These are phyloP conservation scores for Aspergillus versicolor DNA, from an alignment of 2,329 filamentous ascomycete genomes.

Conservation along the genomic window DNA sequence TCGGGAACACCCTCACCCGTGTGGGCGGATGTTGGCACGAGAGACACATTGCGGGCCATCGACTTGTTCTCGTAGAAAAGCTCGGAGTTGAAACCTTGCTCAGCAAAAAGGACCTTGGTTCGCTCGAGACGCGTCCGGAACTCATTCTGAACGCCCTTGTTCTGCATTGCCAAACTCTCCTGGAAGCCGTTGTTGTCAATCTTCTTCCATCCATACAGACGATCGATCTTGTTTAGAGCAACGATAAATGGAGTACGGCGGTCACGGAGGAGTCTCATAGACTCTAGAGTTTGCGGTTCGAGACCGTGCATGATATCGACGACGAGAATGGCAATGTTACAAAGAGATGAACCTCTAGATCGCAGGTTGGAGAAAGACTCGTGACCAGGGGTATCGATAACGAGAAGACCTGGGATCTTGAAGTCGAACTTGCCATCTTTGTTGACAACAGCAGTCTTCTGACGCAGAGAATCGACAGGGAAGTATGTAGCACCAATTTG, in stretches of 20 bases:
- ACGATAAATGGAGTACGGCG: conserved; percentile 98
- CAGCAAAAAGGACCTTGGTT: conserved; percentile 90
- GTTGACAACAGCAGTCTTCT: conserved; percentile 94
- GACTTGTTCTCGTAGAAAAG: conserved; percentile 98
- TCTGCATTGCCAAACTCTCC: conserved; percentile 85
- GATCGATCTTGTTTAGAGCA: conserved; percentile 98
- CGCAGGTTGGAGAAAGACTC: conserved; percentile 99
- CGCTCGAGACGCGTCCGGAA: conserved; percentile 86
- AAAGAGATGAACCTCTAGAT: conserved; percentile 94
- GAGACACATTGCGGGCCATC: conserved; percentile 90
- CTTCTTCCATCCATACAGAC: conserved; percentile 98
- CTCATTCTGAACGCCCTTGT: conserved; percentile 89
- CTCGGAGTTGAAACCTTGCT: conserved; percentile 97
- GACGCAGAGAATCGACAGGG: conserved; percentile 85
- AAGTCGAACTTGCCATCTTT: conserved; percentile 86
- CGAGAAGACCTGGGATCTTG: conserved; percentile 92
- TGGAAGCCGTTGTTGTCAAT: conserved; percentile 98
- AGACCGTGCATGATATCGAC: conserved; percentile 99
- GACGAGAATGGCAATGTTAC: conserved; percentile 98
- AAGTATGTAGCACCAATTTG: conserved; percentile 99
- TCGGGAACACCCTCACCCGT: conserved; percentile 99
- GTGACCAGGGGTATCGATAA: conserved; percentile 99
- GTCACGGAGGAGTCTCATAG: conserved; percentile 89
- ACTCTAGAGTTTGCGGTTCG: conserved; percentile 95
- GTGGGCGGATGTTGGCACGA: conserved; percentile 94